Evolutionary conservation across 768 basidiomycete species (phyloP).

Genomic region (Boletus eberwhitei): DNA sequence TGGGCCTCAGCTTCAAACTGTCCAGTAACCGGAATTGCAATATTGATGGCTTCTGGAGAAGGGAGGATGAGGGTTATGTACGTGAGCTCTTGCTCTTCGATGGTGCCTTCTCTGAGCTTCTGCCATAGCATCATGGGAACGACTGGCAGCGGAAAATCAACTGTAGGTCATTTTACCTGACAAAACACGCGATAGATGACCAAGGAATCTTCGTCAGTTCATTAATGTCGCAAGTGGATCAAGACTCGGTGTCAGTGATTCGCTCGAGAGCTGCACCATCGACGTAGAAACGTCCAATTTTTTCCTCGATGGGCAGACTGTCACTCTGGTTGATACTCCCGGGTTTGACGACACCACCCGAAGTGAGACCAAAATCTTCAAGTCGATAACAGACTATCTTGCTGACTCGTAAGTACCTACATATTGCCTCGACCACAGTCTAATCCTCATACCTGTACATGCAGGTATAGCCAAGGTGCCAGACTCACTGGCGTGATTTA

Average conservation of each 20-base stretch:
- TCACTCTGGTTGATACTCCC: slow-evolving; percentile 56
- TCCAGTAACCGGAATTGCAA: neutral
- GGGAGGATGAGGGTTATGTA: slow-evolving; percentile 21
- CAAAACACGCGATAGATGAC: neutral
- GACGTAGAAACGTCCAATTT: slow-evolving; percentile 37
- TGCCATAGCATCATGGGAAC: slow-evolving; percentile 21
- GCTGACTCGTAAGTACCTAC: slow-evolving; percentile 20
- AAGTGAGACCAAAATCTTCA: slow-evolving; percentile 45
- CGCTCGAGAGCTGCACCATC: slow-evolving; percentile 25
- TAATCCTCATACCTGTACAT: neutral
- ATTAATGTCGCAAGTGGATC: slow-evolving; percentile 21
- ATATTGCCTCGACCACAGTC: neutral
- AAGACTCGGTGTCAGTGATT: slow-evolving; percentile 19
- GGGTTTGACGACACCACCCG: slow-evolving; percentile 54
- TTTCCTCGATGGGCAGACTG: slow-evolving; percentile 37
- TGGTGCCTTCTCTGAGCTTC: slow-evolving; percentile 1
- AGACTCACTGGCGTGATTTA: slow-evolving; percentile 45
- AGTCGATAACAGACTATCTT: slow-evolving; percentile 41
- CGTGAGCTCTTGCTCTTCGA: neutral
- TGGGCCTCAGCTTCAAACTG: neutral
- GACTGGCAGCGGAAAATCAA: slow-evolving; percentile 25
- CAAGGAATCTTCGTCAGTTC: slow-evolving; percentile 8
- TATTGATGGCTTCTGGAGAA: slow-evolving; percentile 7
- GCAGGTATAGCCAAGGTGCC: slow-evolving; percentile 26
- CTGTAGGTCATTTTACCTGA: slow-evolving; percentile 8